Conservation (phyloP, 768 basidiomycete species). For the Phlebiopsis gigantea region DNA sequence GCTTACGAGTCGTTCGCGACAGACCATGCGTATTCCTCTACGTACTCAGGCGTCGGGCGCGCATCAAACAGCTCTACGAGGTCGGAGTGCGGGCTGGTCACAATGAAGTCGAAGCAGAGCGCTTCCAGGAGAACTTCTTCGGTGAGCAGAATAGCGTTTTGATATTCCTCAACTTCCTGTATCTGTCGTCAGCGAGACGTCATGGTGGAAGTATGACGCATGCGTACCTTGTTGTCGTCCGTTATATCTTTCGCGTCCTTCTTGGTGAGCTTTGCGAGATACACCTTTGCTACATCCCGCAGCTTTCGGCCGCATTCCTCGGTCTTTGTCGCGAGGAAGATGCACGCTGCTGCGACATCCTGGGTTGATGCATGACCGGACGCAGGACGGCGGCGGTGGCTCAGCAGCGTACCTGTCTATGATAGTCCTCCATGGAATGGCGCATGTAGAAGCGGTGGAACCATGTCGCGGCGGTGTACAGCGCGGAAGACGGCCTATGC, state of each 20-base stretch:
- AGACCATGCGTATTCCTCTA: conserved; percentile 78
- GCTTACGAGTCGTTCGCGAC: conserved; percentile 83
- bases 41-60: conserved; percentile 38
- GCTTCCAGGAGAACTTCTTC: conserved; percentile 80
- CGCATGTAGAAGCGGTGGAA: conserved; percentile 92
- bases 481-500: conserved; percentile 68
- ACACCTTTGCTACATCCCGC: conserved; percentile 76
- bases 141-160: conserved; percentile 60
- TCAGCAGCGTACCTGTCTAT: conserved; percentile 50
- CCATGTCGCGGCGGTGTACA: conserved; percentile 87
- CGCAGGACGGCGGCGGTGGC: not conserved
- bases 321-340: conserved; percentile 88
- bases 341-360: conserved; percentile 82
- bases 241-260: conserved; percentile 51
- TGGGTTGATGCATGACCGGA: conserved; percentile 23
- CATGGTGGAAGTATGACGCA: not conserved
- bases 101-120: conserved; percentile 80
- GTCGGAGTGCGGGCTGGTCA: conserved; percentile 71
- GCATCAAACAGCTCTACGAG: conserved; percentile 69
- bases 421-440: conserved; percentile 76
- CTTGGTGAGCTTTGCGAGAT: conserved; percentile 60
- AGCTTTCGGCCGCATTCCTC: conserved; percentile 86
- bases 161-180: conserved; percentile 73
- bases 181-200: not conserved
- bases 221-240: conserved; percentile 59